Conservation (phyloP, 495 filamentous ascomycete species). For the Oleoguttula mirabilis region DNA sequence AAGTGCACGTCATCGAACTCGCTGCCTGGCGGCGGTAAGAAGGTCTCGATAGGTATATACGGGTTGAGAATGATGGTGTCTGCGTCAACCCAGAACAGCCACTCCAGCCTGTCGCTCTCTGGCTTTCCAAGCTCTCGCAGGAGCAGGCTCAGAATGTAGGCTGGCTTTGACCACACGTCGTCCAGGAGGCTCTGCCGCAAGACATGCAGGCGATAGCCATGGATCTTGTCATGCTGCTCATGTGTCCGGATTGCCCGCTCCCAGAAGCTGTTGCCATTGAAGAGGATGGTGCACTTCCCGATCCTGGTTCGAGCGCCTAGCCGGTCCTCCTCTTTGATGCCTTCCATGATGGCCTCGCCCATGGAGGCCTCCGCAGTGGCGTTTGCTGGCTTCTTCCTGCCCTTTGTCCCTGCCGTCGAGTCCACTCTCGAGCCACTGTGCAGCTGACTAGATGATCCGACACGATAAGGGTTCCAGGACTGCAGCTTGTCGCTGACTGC, state of each 20-base stretch:
- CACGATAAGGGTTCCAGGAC: slow-evolving; percentile 13
- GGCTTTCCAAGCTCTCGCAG: slow-evolving; percentile 41
- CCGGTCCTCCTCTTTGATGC: slow-evolving; percentile 6
- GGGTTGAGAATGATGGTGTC: slow-evolving; percentile 44
- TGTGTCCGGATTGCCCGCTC: slow-evolving; percentile 28
- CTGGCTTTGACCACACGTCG: slow-evolving; percentile 38
- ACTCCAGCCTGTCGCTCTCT: slow-evolving; percentile 35
- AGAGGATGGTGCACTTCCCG: slow-evolving; percentile 27
- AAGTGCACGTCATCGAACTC: slow-evolving; percentile 36
- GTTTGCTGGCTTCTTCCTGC: background rate
- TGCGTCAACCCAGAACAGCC: slow-evolving; percentile 44
- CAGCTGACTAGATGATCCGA: background rate
- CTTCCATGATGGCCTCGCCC: slow-evolving; percentile 5
- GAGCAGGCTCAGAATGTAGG: slow-evolving; percentile 37
- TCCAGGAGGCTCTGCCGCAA: slow-evolving; percentile 24
- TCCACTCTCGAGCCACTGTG: background rate
- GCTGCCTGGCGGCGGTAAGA: slow-evolving; percentile 35
- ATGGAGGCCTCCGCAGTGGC: background rate
- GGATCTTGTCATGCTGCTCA: slow-evolving; percentile 24
- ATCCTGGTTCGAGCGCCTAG: slow-evolving; percentile 19
- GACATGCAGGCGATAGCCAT: slow-evolving; percentile 27
- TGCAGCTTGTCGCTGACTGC: slow-evolving; percentile 16
- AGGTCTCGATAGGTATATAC: slow-evolving; percentile 39
- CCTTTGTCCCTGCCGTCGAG: background rate
- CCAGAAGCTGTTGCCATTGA: slow-evolving; percentile 24